phyloP scores from a whole-genome alignment of 345 rosid genomes.

The Trapa bicornis region DNA sequence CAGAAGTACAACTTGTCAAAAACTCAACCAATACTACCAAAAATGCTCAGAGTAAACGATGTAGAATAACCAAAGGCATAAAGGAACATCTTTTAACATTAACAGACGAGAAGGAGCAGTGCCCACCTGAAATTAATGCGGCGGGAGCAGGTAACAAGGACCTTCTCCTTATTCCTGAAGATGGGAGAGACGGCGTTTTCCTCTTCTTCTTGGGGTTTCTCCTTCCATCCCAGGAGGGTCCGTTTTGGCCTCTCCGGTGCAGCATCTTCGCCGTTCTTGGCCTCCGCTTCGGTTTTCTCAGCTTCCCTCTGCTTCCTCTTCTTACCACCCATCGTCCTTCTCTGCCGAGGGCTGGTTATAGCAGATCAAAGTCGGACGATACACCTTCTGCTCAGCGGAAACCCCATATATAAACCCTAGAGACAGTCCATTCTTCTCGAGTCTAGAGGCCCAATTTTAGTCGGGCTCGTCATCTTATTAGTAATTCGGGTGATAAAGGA shows the following conservation, averaged over 20 bases:
- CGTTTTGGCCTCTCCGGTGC: conserved; percentile 58
- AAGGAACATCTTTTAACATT: not conserved
- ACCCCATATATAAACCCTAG: conserved; percentile 3
- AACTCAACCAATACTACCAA: not conserved
- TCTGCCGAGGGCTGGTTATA: not conserved
- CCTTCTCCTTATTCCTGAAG: conserved; percentile 94
- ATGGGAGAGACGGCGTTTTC: conserved; percentile 14
- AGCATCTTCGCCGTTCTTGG: conserved; percentile 34
- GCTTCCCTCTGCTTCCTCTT: conserved; percentile 71
- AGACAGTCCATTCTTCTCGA: too few species aligned
- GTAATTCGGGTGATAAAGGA: too few species aligned
- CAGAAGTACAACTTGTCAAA: not conserved
- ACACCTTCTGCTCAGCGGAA: not conserved
- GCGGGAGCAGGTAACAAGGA: conserved; percentile 85
- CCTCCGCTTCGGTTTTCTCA: conserved; percentile 23
- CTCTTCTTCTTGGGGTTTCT: conserved; percentile 20
- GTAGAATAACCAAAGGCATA: not conserved
- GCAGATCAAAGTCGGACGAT: not conserved
- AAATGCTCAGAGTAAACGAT: not conserved
- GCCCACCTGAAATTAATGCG: conserved; percentile 72
- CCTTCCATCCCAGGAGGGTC: conserved; percentile 81
- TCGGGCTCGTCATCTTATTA: too few species aligned
- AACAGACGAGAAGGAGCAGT: not conserved
- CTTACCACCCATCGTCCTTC: conserved; percentile 35
- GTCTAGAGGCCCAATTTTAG: too few species aligned